Evolutionary conservation across 2,329 filamentous ascomycete species (phyloP), one percentile per base, ranked within the genome.

Genomic region (Dactylellina cionopaga): DNA sequence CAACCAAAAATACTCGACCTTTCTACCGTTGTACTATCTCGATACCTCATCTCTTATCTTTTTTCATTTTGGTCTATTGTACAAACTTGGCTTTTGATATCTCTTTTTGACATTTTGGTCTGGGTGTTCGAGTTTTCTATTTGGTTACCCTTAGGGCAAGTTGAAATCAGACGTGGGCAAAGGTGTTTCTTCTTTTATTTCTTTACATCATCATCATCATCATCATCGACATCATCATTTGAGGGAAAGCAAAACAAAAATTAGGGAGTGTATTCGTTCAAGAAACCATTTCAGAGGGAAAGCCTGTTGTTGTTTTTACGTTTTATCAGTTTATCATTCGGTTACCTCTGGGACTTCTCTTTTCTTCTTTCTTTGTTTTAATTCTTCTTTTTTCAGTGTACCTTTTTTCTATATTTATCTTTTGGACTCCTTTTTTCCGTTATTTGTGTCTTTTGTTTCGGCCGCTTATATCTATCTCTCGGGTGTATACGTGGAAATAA

Each of bases 401-500:
- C 63, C 62, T 54, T 58, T 64, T 66, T 55, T 54, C n/a, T n/a
- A n/a, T n/a, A n/a, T 64, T 49, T 54, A 29, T 55, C 29, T 52
- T 68, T 58, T 70, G 19, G n/a, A n/a, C n/a, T n/a, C 29, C 55
- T 65, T 51, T 52, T 64, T 74, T 39, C 44, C 56, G 37, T 46
- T 62, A 37, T 52, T 60, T 64, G 19, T 68, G 19, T 47, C 62
- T 69, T 69, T n/a, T n/a, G n/a, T n/a, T n/a, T n/a, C n/a, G n/a
- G n/a, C n/a, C n/a, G n/a, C n/a, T n/a, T n/a, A n/a, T n/a, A n/a
- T n/a, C n/a, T 74, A 66, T 64, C 52, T 65, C 62, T 52, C 55
- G 79, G 75, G 79, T 80, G 78, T 80, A 79, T 76, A 64, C 73
- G 75, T 65, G 74, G 74, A 75, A 74, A 75, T 75, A 76, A 77